Evolutionary conservation across 2,329 filamentous ascomycete species (phyloP).

Genomic region (Epichloe scottii): DNA sequence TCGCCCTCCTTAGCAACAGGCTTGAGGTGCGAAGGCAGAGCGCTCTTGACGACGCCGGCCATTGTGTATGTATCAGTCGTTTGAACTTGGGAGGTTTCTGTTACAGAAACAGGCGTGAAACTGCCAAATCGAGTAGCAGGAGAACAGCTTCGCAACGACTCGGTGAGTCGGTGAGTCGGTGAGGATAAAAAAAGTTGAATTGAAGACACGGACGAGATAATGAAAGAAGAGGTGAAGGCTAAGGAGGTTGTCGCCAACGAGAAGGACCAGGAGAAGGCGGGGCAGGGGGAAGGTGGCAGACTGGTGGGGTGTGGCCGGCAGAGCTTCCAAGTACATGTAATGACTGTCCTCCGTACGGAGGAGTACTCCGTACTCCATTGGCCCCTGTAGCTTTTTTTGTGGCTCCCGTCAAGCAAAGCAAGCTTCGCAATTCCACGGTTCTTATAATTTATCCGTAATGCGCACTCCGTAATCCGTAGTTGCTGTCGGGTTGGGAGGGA

Average conservation of each 20-base stretch:
- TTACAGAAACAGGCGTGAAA: background rate
- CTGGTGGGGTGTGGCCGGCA: background rate
- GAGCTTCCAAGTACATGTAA: background rate
- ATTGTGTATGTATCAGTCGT: conserved; percentile 32
- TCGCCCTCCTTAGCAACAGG: conserved; percentile 33
- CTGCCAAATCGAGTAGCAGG: background rate
- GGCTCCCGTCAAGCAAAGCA: background rate
- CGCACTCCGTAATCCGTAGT: too few relatives aligned
- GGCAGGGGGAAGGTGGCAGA: background rate
- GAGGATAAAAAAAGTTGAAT: background rate
- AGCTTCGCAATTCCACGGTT: background rate
- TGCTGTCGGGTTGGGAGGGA: background rate
- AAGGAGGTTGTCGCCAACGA: conserved; percentile 2
- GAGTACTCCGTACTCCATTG: too few relatives aligned
- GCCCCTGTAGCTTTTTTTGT: background rate
- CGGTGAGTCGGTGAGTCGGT: background rate
- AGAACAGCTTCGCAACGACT: background rate
- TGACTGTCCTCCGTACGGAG: too few relatives aligned
- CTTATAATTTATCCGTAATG: too few relatives aligned
- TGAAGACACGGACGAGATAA: background rate
- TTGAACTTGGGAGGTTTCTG: background rate
- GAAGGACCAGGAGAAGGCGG: conserved; percentile 4
- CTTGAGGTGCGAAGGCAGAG: conserved; percentile 77
- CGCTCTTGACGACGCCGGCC: conserved; percentile 59
- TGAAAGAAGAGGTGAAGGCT: background rate